Percentiles rank a stretch among this genome's conserved stretches.
These are phyloP conservation scores for Aspergillus sp. DNA, from an alignment of 2,329 filamentous ascomycete genomes.

Conservation along the genomic window DNA sequence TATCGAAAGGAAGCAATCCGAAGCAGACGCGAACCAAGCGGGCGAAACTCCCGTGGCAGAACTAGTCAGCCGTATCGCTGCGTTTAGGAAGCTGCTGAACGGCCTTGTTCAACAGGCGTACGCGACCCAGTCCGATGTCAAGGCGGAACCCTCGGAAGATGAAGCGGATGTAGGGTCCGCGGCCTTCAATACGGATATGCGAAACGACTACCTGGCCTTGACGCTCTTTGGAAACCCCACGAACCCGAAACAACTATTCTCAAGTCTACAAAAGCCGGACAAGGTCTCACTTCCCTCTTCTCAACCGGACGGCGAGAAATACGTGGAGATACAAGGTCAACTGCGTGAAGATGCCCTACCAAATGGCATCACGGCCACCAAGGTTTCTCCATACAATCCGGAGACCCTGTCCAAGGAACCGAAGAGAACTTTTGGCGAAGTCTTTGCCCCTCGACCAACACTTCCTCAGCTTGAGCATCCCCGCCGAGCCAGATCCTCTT, in stretches of 20 bases:
- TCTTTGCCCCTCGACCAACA: constrained; percentile 33
- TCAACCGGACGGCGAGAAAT: constrained; percentile 25
- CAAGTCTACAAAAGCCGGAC: constrained; percentile 58
- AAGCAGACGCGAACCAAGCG: constrained; percentile 16
- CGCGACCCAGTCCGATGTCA: constrained; percentile 31
- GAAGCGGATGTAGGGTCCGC: constrained; percentile 27
- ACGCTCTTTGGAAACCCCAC: constrained; percentile 69
- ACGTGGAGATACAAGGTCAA: constrained; percentile 36
- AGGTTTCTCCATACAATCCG: constrained; percentile 47
- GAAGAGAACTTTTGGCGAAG: constrained; percentile 35
- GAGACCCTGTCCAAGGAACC: constrained; percentile 19
- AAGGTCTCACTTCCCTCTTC: constrained; percentile 26
- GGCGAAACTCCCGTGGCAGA: constrained; percentile 24
- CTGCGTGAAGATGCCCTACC: constrained; percentile 61
- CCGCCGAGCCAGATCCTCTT: constrained; percentile 23
- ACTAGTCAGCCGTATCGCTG: constrained; percentile 37
- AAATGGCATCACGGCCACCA: constrained; percentile 61
- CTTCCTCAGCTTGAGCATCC: constrained; percentile 34
- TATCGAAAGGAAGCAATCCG: constrained; percentile 27
- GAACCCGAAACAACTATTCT: constrained; percentile 70
- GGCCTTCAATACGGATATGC: constrained; percentile 30
- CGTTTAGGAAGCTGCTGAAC: constrained; percentile 55
- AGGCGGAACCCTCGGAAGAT: constrained; percentile 25
- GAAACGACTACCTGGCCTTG: constrained; percentile 53
- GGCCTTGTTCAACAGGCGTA: constrained; percentile 56